phyloP scores from a whole-genome alignment of 1,139 yeast species.

The Debaryomyces sp. region DNA sequence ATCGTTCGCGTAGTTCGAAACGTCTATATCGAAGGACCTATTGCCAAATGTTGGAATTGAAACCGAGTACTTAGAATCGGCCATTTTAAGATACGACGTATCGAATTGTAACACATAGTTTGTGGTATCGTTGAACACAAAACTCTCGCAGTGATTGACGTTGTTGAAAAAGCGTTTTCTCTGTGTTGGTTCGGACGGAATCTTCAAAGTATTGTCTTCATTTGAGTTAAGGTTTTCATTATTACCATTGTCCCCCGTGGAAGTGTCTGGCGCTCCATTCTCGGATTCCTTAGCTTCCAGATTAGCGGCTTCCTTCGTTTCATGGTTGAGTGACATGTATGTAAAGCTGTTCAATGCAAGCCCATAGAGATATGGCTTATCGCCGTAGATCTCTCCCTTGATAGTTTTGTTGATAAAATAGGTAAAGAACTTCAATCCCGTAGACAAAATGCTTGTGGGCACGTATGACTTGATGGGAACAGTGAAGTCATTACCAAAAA shows the following conservation, averaged over 20 bases:
- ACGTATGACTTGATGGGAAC: constrained; percentile 60
- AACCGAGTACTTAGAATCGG: constrained; percentile 44
- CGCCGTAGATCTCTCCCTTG: constrained; percentile 63
- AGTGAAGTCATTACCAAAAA: constrained; percentile 73
- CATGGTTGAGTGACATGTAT: constrained; percentile 20
- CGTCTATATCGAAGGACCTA: constrained; percentile 45
- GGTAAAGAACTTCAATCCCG: constrained; percentile 56
- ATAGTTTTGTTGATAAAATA: constrained; percentile 67
- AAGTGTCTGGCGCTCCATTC: not conserved
- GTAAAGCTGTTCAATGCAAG: constrained; percentile 61
- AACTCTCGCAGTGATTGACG: constrained; percentile 31
- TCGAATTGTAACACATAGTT: constrained; percentile 40
- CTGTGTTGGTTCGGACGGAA: constrained; percentile 33
- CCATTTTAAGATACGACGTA: constrained; percentile 43
- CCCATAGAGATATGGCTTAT: constrained; percentile 65
- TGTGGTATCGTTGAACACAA: constrained; percentile 28
- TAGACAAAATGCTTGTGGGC: constrained; percentile 49
- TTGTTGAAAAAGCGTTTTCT: constrained; percentile 40
- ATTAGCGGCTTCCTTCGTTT: not conserved
- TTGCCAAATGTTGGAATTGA: constrained; percentile 43
- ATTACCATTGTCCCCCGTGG: not conserved
- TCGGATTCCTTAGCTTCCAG: not conserved
- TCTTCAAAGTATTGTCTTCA: constrained; percentile 23
- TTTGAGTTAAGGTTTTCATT: constrained; percentile 25
- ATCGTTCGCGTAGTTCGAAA: constrained; percentile 43